These are phyloP conservation scores for Hanseniaspora mollemarum DNA, from an alignment of 805 yeast genomes.

Conservation along the genomic window DNA sequence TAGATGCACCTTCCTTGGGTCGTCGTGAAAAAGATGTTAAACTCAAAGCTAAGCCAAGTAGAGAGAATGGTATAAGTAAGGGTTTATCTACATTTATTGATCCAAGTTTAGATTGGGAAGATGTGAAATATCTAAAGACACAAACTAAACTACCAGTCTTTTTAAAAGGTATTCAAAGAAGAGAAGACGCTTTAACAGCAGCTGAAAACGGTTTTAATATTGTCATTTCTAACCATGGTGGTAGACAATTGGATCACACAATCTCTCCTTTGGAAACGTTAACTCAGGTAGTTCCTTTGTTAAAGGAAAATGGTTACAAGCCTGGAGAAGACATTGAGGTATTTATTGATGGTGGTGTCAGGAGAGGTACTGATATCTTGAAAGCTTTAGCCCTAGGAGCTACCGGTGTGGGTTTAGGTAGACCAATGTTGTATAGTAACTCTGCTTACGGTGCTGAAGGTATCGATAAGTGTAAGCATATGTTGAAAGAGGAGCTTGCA, in stretches of 20 bases:
- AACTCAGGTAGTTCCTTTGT: slow-evolving; percentile 52
- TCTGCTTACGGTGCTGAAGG: slow-evolving; percentile 55
- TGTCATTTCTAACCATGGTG: slow-evolving; percentile 83
- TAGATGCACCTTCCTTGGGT: slow-evolving; percentile 87
- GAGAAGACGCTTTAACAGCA: slow-evolving; percentile 66
- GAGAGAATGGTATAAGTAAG: slow-evolving; percentile 78
- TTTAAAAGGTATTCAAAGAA: slow-evolving; percentile 75
- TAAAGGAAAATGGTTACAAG: slow-evolving; percentile 37
- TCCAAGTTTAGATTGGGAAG: slow-evolving; percentile 53
- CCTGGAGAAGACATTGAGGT: slow-evolving; percentile 41
- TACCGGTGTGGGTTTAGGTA: slow-evolving; percentile 57
- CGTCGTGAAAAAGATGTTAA: slow-evolving; percentile 82
- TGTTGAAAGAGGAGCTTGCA: slow-evolving; percentile 57
- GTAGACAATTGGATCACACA: slow-evolving; percentile 74
- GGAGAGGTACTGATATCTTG: slow-evolving; percentile 55
- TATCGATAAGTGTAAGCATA: slow-evolving; percentile 46
- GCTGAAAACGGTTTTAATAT: slow-evolving; percentile 59
- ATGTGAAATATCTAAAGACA: slow-evolving; percentile 43
- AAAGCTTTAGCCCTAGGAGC: slow-evolving; percentile 63
- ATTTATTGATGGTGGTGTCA: slow-evolving; percentile 57
- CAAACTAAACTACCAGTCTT: slow-evolving; percentile 55
- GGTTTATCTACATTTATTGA: slow-evolving; percentile 82
- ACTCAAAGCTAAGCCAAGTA: slow-evolving; percentile 40
- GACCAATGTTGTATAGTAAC: slow-evolving; percentile 56
- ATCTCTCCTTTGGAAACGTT: slow-evolving; percentile 67